Evolutionary conservation across 345 rosid species (phyloP), one percentile per base, ranked within the genome.

Genomic region (Dipteronia dyeriana): DNA sequence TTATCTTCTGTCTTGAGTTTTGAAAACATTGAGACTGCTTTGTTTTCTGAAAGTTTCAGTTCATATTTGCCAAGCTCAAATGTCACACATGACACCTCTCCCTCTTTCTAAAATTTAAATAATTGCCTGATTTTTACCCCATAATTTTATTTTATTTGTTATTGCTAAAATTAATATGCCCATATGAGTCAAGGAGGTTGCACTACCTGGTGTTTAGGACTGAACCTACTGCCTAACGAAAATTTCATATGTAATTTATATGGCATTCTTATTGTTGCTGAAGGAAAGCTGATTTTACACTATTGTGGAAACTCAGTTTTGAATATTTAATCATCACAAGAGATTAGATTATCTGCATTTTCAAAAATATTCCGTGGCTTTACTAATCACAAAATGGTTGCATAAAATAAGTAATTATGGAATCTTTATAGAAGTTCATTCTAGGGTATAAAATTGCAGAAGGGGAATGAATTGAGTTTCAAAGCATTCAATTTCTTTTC

Each of bases 41-140:
- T 16, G 49, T 68, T 68, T 45, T 31, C 57, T 68, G 34, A 47
- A 9, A 68, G 9, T 45, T 45, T 11, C 1, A 0, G 16, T 22
- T 68, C 71, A 41, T 67, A 56, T 20, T 67, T 68, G 29, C 57
- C 38, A 12, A 68, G 47, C 19, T 22, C 34, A 47, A 68, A 66
- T 66, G 22, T 31, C 47, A 16, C 23, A 53, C 16, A 3, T 26
- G 25, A 9, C 66, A 10, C 0, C 25, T 7, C 26, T 31, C 2
- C 25, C 38, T n/a, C 23, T 47, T 29, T 47, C 31, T 34, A 14
- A 54, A 43, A 20, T 34, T 29, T 57, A 65, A 67, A 75, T 9
- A 29, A 69, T 3, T 51, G 57, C 57, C n/a, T 53, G 54, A 16
- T 53, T 19, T 53, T 53, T 16, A 16, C 57, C 57, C 62, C 6